Conservation (phyloP, 108 stramenopile species). For the Nitzschia sp. region DNA sequence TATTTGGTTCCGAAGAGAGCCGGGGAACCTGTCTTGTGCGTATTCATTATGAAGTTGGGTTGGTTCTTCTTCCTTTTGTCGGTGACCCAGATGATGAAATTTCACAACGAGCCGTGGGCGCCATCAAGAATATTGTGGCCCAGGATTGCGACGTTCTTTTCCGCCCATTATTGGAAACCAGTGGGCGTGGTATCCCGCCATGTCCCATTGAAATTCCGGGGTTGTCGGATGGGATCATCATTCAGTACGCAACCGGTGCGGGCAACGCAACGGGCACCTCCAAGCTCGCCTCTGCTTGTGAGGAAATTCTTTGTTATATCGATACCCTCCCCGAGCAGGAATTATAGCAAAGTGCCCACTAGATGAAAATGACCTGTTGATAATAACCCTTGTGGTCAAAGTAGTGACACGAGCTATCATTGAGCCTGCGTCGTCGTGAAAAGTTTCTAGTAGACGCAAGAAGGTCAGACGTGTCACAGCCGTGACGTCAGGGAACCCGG, state of each 20-base stretch:
- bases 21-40: background rate
- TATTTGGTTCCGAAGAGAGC: slow-evolving; percentile 12
- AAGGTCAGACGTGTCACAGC: too few species aligned
- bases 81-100: slow-evolving; percentile 9
- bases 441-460: too few species aligned
- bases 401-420: too few species aligned
- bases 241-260: too few species aligned
- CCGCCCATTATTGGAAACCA: slow-evolving; percentile 26
- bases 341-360: too few species aligned
- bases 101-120: slow-evolving; percentile 3
- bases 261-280: too few species aligned
- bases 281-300: background rate
- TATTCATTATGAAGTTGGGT: slow-evolving; percentile 8
- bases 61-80: slow-evolving; percentile 25
- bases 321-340: slow-evolving; percentile 24
- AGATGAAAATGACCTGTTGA: too few species aligned
- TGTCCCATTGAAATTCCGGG: slow-evolving; percentile 1
- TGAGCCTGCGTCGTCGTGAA: too few species aligned
- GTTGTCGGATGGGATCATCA: background rate
- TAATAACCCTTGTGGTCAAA: too few species aligned
- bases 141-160: slow-evolving; percentile 29
- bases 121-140: slow-evolving; percentile 16
- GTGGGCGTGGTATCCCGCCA: slow-evolving; percentile 13
- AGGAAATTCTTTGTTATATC: slow-evolving; percentile 3
- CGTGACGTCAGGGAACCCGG: too few species aligned